These are phyloP conservation scores for Gymnopus androsaceus DNA, from an alignment of 1,284 basidiomycete species.

Conservation along the genomic window DNA sequence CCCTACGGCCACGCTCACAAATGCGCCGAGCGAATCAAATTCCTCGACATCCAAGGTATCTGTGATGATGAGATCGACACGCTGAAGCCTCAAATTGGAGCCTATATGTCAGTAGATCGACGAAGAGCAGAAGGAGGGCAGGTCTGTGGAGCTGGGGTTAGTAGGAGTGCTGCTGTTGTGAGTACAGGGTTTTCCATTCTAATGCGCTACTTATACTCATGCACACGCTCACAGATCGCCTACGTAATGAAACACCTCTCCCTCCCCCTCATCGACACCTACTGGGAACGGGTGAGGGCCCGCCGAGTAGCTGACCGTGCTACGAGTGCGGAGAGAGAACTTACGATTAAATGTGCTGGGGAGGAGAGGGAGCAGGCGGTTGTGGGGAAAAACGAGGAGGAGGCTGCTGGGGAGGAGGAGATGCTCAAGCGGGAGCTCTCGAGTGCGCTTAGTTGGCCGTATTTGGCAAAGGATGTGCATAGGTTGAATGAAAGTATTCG, in stretches of 20 bases:
- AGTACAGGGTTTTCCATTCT: constrained; percentile 33
- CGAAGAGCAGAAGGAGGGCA: constrained; percentile 78
- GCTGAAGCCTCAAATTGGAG: constrained; percentile 82
- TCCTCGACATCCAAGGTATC: constrained; percentile 86
- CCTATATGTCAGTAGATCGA: constrained; percentile 95
- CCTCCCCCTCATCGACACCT: constrained; percentile 88
- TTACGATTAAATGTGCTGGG: too few relatives aligned
- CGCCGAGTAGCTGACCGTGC: too few relatives aligned
- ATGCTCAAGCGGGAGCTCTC: constrained; percentile 57
- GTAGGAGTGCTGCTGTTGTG: constrained; percentile 88
- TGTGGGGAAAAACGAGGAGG: too few relatives aligned
- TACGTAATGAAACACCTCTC: constrained; percentile 96
- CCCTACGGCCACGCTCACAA: too few relatives aligned
- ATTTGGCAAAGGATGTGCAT: constrained; percentile 77
- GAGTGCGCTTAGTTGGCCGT: constrained; percentile 75
- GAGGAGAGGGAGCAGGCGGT: too few relatives aligned
- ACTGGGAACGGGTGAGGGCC: too few relatives aligned
- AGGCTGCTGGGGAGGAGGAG: constrained; percentile 52
- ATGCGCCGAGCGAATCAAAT: constrained; percentile 83
- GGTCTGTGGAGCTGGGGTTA: constrained; percentile 94
- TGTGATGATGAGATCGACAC: constrained; percentile 97
- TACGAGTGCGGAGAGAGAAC: too few relatives aligned
- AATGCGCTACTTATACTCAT: not conserved
- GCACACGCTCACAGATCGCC: constrained; percentile 63
- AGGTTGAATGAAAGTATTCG: constrained; percentile 79